A percentile compares a stretch with the other conserved stretches of the same genome.
Conservation (phyloP, 345 rosid genomes). For the Pistacia vera region DNA sequence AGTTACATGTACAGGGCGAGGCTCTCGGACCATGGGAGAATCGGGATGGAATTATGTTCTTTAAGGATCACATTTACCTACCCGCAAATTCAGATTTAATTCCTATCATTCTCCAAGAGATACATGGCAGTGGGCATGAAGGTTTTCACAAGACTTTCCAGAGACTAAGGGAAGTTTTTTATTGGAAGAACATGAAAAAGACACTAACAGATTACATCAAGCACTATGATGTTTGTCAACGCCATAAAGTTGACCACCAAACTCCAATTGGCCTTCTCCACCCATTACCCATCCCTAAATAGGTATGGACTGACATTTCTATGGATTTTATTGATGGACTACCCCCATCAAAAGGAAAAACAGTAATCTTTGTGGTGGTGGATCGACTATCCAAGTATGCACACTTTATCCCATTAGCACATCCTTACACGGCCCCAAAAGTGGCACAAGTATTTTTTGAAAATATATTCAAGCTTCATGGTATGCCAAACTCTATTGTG, state of each 20-base stretch:
- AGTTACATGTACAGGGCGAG: not conserved
- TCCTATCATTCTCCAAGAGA: not conserved
- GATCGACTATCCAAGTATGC: not conserved
- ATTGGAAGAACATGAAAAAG: not conserved
- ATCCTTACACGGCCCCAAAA: not conserved
- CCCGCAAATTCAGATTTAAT: not conserved
- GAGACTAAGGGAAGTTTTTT: not conserved
- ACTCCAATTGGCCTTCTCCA: not conserved
- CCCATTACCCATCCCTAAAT: not conserved
- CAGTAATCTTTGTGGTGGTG: not conserved
- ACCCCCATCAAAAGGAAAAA: not conserved
- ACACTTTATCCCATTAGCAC: not conserved
- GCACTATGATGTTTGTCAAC: not conserved
- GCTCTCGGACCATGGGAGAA: no score
- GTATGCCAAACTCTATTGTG: not conserved
- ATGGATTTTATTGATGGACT: not conserved
- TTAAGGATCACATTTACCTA: no score
- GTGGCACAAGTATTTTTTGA: not conserved
- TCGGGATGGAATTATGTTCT: no score
- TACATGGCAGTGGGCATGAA: not conserved
- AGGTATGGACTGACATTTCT: not conserved
- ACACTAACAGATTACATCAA: not conserved
- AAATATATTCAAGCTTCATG: not conserved
- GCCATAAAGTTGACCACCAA: not conserved
- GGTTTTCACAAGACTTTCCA: not conserved